A percentile compares a stretch with the other conserved stretches of the same genome.
Conservation (phyloP, 169 alveolate species). For the Theileria equi region DNA sequence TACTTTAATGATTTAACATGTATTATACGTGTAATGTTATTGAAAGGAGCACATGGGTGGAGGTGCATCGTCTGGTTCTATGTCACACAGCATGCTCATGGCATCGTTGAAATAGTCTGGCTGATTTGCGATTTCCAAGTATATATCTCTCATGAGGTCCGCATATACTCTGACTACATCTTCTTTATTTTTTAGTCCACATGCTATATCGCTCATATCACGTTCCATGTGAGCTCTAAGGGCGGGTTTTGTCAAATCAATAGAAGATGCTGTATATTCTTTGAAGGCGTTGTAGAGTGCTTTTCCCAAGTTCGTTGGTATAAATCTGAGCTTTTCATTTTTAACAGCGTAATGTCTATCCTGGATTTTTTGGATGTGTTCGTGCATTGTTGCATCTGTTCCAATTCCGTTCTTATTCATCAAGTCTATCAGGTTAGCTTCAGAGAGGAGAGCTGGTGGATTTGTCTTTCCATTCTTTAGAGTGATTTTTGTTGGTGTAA, state of each 20-base stretch:
- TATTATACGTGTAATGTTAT: neutral
- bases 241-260: constrained; percentile 81
- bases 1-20: neutral
- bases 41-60: neutral
- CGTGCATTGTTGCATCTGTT: constrained; percentile 99
- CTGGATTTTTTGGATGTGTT: constrained; percentile 94
- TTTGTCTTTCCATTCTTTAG: constrained; percentile 81
- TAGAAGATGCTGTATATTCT: constrained; percentile 55
- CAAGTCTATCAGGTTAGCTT: constrained; percentile 89
- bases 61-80: constrained; percentile 57
- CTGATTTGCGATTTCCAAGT: constrained; percentile 23
- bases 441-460: constrained; percentile 92
- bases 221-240: constrained; percentile 91
- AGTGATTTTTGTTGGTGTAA: constrained; percentile 67
- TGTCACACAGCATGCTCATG: constrained; percentile 15
- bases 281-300: constrained; percentile 66
- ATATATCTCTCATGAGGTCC: constrained; percentile 37
- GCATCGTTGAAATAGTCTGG: constrained; percentile 31
- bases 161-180: constrained; percentile 46
- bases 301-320: constrained; percentile 63
- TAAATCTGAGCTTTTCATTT: constrained; percentile 39
- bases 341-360: constrained; percentile 91
- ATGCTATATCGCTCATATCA: constrained; percentile 85
- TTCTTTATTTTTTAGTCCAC: constrained; percentile 72
- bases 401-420: constrained; percentile 97